Percentiles rank a stretch among this genome's conserved stretches.
These are phyloP conservation scores for Keqinozyma sinolaborantium DNA, from an alignment of 1,139 yeast species.

Conservation along the genomic window DNA sequence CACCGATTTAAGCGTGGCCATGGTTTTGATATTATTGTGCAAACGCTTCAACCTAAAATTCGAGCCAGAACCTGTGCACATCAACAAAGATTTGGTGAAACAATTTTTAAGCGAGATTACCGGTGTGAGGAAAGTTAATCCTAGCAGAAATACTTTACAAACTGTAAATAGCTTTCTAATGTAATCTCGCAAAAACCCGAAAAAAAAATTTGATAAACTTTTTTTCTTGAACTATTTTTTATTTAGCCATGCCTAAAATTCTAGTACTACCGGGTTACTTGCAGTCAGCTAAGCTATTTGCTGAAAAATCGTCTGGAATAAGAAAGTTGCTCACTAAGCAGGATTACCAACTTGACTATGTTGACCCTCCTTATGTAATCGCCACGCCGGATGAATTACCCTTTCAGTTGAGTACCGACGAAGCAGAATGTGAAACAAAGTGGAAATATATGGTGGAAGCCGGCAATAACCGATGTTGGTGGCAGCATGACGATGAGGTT, in stretches of 20 bases:
- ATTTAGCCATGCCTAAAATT: slow-evolving; percentile 4
- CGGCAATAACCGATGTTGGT: slow-evolving; percentile 52
- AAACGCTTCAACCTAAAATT: slow-evolving; percentile 42
- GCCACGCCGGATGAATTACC: slow-evolving; percentile 23
- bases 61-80: slow-evolving; percentile 18
- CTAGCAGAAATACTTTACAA: slow-evolving; percentile 75
- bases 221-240: background rate
- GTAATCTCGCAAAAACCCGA: slow-evolving; percentile 4
- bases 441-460: slow-evolving; percentile 36
- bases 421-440: slow-evolving; percentile 20
- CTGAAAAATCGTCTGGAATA: slow-evolving; percentile 76
- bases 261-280: slow-evolving; percentile 39
- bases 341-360: slow-evolving; percentile 40
- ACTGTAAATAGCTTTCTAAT: slow-evolving; percentile 50
- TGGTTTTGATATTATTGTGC: slow-evolving; percentile 51
- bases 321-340: slow-evolving; percentile 64
- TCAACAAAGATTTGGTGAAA: slow-evolving; percentile 52
- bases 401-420: slow-evolving; percentile 22
- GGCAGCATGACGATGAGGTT: slow-evolving; percentile 19
- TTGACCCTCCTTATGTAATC: slow-evolving; percentile 33
- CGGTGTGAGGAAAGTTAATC: slow-evolving; percentile 51
- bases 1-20: slow-evolving; percentile 61
- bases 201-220: too few relatives aligned
- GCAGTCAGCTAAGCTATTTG: slow-evolving; percentile 72
- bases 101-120: slow-evolving; percentile 53